These are phyloP conservation scores for Erodium texanum DNA, from an alignment of 441 rosid species.

Conservation along the genomic window DNA sequence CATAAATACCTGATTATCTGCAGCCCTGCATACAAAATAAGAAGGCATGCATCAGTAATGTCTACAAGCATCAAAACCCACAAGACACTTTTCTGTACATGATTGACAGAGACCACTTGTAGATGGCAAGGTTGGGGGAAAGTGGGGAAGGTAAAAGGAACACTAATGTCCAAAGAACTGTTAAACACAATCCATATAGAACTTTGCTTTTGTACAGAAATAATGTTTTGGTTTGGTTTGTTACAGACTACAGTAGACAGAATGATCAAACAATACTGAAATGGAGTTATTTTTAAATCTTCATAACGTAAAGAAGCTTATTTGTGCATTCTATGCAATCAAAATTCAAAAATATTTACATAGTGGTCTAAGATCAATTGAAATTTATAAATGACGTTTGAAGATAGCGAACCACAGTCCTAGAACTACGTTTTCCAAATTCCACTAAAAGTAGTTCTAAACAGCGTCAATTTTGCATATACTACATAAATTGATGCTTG, in stretches of 20 bases:
- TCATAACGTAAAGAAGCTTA: background rate
- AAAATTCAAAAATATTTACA: background rate
- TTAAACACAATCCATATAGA: background rate
- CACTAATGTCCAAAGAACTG: constrained; percentile 2
- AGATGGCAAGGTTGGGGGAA: background rate
- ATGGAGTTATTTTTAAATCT: background rate
- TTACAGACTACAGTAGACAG: background rate
- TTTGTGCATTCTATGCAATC: background rate
- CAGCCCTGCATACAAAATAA: constrained; percentile 64
- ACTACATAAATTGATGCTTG: background rate
- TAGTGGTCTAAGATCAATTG: constrained; percentile 3
- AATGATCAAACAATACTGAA: background rate
- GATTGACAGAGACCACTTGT: background rate
- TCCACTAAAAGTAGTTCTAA: background rate
- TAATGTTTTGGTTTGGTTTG: too few species aligned
- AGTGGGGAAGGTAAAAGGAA: background rate
- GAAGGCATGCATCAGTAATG: constrained; percentile 18
- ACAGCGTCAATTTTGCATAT: background rate
- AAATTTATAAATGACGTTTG: background rate
- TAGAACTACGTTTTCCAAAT: background rate
- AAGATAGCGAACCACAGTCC: background rate
- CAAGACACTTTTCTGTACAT: background rate
- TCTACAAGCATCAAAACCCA: constrained; percentile 4
- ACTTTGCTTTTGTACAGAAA: background rate
- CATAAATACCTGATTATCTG: constrained; percentile 77